Conservation (phyloP, 306 rosid species). For the Gleditsia sinensis region DNA sequence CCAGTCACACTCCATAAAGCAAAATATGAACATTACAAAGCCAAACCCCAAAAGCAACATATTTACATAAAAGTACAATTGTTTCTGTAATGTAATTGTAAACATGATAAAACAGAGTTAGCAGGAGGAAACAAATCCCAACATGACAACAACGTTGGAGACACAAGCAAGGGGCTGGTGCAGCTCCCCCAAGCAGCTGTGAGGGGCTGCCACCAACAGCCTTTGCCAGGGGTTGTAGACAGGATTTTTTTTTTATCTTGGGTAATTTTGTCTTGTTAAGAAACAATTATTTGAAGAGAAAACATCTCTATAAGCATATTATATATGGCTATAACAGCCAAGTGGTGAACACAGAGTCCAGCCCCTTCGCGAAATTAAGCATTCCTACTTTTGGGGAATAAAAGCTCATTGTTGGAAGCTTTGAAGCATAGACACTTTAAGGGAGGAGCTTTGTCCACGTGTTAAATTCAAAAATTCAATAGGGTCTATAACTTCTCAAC, state of each 20-base stretch:
- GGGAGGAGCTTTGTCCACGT: neutral
- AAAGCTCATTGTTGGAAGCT: neutral
- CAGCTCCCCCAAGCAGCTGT: too few species aligned
- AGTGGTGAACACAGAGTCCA: neutral
- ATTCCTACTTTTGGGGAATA: neutral
- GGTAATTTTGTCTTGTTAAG: too few species aligned
- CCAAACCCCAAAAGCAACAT: neutral
- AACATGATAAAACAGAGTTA: neutral
- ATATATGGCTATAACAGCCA: neutral
- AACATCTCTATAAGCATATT: neutral
- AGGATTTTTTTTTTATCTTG: neutral
- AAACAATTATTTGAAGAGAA: neutral
- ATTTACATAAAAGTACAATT: neutral
- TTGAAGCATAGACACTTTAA: too few species aligned
- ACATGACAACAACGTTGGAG: neutral
- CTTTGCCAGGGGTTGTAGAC: neutral
- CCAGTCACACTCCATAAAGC: too few species aligned
- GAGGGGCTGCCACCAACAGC: neutral
- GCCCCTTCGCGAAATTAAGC: neutral
- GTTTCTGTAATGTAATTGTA: neutral
- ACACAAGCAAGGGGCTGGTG: too few species aligned
- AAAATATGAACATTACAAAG: too few species aligned
- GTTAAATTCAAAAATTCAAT: neutral
- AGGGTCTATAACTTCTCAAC: too few species aligned
- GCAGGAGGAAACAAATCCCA: neutral